Evolutionary conservation across 139 green algal genomes (phyloP).

Genomic region (Chlorella sp.): DNA sequence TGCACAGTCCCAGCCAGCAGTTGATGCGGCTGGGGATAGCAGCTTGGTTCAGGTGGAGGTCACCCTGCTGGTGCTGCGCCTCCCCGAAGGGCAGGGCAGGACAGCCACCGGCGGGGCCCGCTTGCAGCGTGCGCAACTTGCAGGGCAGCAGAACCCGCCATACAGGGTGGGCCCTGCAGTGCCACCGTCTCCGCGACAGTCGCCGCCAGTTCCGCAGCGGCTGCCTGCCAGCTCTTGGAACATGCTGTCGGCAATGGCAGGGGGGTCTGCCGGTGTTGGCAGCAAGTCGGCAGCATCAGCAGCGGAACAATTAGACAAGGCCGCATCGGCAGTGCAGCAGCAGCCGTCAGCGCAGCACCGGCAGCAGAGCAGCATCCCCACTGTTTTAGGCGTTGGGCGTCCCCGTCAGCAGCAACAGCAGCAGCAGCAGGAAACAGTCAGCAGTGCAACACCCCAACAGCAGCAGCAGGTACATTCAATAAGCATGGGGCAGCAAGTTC

Average conservation of each 20-base stretch:
- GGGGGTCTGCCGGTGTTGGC: slow-evolving; percentile 45
- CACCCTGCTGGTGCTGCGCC: slow-evolving; percentile 59
- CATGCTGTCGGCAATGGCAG: slow-evolving; percentile 74
- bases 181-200: slow-evolving; percentile 1
- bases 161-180: not conserved
- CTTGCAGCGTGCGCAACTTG: not conserved
- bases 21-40: not conserved
- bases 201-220: not conserved
- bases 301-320: not conserved
- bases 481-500: no score
- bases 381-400: slow-evolving; percentile 22
- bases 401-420: slow-evolving; percentile 14
- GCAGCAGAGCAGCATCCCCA: slow-evolving; percentile 2
- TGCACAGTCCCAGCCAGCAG: slow-evolving; percentile 31
- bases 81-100: not conserved
- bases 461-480: not conserved
- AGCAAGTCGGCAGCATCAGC: not conserved
- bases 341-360: slow-evolving; percentile 4
- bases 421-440: not conserved
- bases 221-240: slow-evolving; percentile 56
- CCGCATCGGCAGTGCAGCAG: not conserved
- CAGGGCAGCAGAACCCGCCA: not conserved
- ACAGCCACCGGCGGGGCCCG: not conserved
- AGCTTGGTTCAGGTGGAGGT: slow-evolving; percentile 50
- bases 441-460: not conserved